Conservation (phyloP, 73 alveolate species). For the Paramecium pentaurelia region DNA sequence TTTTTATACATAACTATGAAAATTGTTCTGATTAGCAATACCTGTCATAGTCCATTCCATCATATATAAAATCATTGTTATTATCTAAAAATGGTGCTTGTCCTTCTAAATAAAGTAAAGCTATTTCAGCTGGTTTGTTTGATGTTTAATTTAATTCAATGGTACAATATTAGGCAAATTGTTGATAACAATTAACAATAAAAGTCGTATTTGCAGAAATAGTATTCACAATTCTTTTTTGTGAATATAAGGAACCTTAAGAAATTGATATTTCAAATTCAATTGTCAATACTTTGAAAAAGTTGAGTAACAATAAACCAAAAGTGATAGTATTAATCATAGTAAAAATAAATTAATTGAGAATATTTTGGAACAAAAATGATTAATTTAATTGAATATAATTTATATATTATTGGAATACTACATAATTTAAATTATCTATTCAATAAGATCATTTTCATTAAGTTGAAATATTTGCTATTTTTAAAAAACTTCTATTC, state of each 20-base stretch:
- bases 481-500: background rate
- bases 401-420: background rate
- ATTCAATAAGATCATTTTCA: background rate
- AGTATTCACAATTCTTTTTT: background rate
- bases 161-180: background rate
- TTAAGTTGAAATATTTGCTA: background rate
- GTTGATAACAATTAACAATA: background rate
- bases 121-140: background rate
- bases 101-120: background rate
- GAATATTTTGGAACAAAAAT: background rate
- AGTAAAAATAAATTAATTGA: background rate
- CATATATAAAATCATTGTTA: background rate
- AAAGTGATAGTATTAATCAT: background rate
- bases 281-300: background rate
- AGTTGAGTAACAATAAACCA: background rate
- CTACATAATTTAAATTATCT: background rate
- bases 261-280: background rate
- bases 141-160: background rate
- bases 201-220: background rate
- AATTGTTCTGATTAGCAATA: background rate
- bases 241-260: background rate
- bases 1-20: background rate
- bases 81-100: background rate
- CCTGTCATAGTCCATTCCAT: background rate
- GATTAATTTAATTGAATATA: background rate